Evolutionary conservation across 306 rosid genomes (phyloP).

Genomic region (Vicia sativa): DNA sequence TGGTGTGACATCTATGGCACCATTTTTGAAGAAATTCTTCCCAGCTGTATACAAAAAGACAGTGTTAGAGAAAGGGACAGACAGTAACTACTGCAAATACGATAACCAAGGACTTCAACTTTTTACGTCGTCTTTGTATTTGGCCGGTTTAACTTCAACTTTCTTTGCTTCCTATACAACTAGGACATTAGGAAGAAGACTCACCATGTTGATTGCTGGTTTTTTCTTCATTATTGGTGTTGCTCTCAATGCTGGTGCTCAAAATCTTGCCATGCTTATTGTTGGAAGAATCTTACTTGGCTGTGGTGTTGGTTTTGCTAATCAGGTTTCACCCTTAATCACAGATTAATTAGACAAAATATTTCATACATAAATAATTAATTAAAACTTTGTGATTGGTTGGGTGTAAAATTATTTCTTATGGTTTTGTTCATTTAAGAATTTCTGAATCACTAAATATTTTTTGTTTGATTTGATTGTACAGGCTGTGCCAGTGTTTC

Average conservation of each 20-base stretch:
- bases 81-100: slow-evolving; percentile 69
- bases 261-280: slow-evolving; percentile 61
- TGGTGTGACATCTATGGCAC: slow-evolving; percentile 69
- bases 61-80: slow-evolving; percentile 11
- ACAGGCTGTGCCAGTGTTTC: slow-evolving; percentile 90
- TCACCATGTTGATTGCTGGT: slow-evolving; percentile 77
- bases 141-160: slow-evolving; percentile 65
- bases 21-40: slow-evolving; percentile 64
- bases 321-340: slow-evolving; percentile 82
- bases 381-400: too few species aligned
- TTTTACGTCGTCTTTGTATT: slow-evolving; percentile 76
- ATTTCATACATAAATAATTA: too few species aligned
- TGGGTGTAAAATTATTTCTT: too few species aligned
- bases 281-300: slow-evolving; percentile 73
- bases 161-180: slow-evolving; percentile 77
- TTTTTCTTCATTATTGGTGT: slow-evolving; percentile 59
- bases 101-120: slow-evolving; percentile 64
- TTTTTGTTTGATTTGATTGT: slow-evolving; percentile 4
- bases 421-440: too few species aligned
- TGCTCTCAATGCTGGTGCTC: slow-evolving; percentile 56
- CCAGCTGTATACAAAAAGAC: slow-evolving; percentile 57
- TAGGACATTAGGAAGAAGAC: slow-evolving; percentile 56
- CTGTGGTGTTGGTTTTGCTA: slow-evolving; percentile 85
- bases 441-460: not conserved
- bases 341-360: not conserved